Evolutionary conservation across 2,329 filamentous ascomycete genomes (phyloP).

Genomic region (Fusarium gaditjirri): DNA sequence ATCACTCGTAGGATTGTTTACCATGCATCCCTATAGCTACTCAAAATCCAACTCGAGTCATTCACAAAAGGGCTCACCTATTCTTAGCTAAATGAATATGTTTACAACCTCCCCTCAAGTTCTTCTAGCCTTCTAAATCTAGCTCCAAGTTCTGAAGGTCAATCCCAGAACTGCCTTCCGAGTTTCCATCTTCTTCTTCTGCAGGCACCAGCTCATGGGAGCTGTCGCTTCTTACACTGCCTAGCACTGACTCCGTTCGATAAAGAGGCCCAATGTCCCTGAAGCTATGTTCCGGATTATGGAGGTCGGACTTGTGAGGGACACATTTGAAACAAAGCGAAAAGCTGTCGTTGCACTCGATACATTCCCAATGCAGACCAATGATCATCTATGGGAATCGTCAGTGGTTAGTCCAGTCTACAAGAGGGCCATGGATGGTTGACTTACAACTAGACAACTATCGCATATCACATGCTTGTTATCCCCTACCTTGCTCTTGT

Average conservation of each 20-base stretch:
- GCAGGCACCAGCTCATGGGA: not conserved
- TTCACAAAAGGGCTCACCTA: accelerated
- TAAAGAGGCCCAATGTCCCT: not conserved
- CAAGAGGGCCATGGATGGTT: not conserved
- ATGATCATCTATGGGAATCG: not conserved
- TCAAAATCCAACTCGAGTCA: too few species aligned
- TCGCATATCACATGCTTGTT: not conserved
- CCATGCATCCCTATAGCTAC: too few species aligned
- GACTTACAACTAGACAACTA: not conserved
- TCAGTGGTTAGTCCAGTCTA: not conserved
- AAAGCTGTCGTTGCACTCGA: not conserved
- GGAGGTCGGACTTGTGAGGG: not conserved
- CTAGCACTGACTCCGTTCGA: not conserved
- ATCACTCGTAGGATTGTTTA: too few species aligned
- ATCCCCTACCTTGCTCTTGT: not conserved
- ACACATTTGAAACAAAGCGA: not conserved
- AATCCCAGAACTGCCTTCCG: not conserved
- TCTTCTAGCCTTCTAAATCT: not conserved
- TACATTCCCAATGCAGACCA: not conserved
- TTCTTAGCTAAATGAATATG: too few species aligned
- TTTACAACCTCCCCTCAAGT: too few species aligned
- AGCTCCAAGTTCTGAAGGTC: not conserved
- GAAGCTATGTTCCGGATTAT: not conserved
- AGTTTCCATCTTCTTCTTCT: not conserved
- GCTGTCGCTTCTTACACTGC: not conserved